phyloP scores from a whole-genome alignment of 257 asterid genomes.

The Paulownia fortunei region DNA sequence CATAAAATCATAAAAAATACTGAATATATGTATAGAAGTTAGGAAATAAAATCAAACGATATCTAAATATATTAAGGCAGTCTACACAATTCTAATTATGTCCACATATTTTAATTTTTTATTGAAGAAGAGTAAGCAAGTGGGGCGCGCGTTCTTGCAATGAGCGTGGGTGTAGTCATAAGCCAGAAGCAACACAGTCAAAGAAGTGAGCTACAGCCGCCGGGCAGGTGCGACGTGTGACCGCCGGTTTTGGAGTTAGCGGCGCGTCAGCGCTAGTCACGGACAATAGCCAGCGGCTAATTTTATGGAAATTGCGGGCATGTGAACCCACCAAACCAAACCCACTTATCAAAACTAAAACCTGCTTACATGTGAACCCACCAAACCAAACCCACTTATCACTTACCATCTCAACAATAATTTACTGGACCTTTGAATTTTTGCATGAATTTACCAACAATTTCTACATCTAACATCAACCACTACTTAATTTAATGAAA shows the following conservation, averaged over 20 bases:
- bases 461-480: conserved; percentile 15
- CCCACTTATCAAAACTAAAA: background rate
- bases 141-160: background rate
- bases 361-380: conserved; percentile 15
- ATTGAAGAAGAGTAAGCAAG: too few species aligned
- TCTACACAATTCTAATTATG: too few species aligned
- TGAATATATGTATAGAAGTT: too few species aligned
- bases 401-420: background rate
- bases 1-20: too few species aligned
- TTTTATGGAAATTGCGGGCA: background rate
- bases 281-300: background rate
- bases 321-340: conserved; percentile 5
- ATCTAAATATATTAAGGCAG: too few species aligned
- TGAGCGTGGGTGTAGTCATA: background rate
- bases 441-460: background rate
- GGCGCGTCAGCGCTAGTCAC: conserved; percentile 7
- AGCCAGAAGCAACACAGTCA: background rate
- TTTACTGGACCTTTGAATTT: conserved; percentile 4
- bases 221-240: background rate
- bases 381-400: conserved; percentile 25
- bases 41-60: too few species aligned
- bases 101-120: too few species aligned
- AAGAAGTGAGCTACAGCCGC: background rate
- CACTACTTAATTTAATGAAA: conserved; percentile 7
- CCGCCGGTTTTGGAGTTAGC: background rate